Evolutionary conservation across 2,329 filamentous ascomycete species (phyloP).

Genomic region (Diaporthe sp.): DNA sequence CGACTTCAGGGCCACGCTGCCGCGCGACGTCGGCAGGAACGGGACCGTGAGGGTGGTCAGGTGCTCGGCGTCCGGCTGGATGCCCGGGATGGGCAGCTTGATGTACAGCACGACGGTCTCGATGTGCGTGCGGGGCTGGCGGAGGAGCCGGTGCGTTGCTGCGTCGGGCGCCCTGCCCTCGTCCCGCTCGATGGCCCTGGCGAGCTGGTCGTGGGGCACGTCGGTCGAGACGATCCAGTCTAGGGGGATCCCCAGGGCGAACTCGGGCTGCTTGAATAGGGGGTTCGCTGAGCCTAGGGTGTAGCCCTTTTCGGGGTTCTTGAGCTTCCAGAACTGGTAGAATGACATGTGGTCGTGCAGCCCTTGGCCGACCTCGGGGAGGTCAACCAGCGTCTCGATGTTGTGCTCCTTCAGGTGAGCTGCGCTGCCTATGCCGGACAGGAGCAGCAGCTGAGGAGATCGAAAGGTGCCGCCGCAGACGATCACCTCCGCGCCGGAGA

Average conservation of each 20-base stretch:
- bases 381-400: conserved; percentile 47
- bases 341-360: conserved; percentile 50
- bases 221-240: conserved; percentile 40
- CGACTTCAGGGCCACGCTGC: conserved; percentile 44
- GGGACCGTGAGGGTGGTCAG: conserved; percentile 42
- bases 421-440: conserved; percentile 49
- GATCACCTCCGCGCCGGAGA: conserved; percentile 46
- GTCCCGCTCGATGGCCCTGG: conserved; percentile 42
- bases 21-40: conserved; percentile 46
- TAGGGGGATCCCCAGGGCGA: conserved; percentile 39
- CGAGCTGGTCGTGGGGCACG: conserved; percentile 15
- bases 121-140: conserved; percentile 41
- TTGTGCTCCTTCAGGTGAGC: conserved; percentile 43
- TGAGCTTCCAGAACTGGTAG: conserved; percentile 44
- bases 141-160: conserved; percentile 41
- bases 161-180: conserved; percentile 40
- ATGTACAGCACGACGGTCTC: conserved; percentile 45
- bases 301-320: conserved; percentile 43
- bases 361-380: conserved; percentile 50
- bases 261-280: conserved; percentile 41
- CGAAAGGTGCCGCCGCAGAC: conserved; percentile 47
- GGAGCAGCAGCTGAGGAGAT: conserved; percentile 50
- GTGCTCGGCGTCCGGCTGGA: conserved; percentile 41
- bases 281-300: conserved; percentile 44
- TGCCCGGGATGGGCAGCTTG: conserved; percentile 32